Evolutionary conservation across 116 monocot genomes (phyloP).

Genomic region (Trichopus zeylanicus): DNA sequence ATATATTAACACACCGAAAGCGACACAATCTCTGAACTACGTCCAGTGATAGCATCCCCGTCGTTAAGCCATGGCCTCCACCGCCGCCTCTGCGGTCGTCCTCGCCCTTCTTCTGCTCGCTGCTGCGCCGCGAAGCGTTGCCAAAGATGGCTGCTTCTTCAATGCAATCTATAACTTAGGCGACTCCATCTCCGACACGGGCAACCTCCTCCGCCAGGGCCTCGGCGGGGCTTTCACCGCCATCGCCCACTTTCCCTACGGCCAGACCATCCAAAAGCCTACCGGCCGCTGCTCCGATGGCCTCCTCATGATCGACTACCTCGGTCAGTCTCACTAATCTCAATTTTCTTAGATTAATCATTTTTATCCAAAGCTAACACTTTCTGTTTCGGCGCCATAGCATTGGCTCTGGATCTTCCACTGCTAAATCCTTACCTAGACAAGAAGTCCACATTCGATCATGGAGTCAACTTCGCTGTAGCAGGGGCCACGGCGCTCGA

Average conservation of each 20-base stretch:
- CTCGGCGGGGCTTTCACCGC: constrained; percentile 9
- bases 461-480: constrained; percentile 59
- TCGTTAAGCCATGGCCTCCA: too few species aligned
- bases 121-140: too few species aligned
- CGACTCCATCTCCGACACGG: constrained; percentile 65
- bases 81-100: too few species aligned
- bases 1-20: too few species aligned
- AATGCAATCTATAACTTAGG: constrained; percentile 57
- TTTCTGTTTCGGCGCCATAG: too few species aligned
- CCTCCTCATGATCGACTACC: constrained; percentile 63
- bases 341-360: not conserved
- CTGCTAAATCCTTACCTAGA: constrained; percentile 37
- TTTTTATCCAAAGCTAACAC: too few species aligned
- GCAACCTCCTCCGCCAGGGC: constrained; percentile 41
- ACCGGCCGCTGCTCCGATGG: constrained; percentile 74
- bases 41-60: too few species aligned
- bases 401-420: constrained; percentile 27
- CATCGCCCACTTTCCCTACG: constrained; percentile 40
- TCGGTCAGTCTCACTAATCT: constrained; percentile 16
- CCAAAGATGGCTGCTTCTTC: constrained; percentile 7
- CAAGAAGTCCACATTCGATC: constrained; percentile 16
- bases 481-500: constrained; percentile 59
- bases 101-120: too few species aligned
- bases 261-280: constrained; percentile 22
- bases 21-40: too few species aligned